phyloP scores from a whole-genome alignment of 257 asterid genomes.

The Primulina eburnea region DNA sequence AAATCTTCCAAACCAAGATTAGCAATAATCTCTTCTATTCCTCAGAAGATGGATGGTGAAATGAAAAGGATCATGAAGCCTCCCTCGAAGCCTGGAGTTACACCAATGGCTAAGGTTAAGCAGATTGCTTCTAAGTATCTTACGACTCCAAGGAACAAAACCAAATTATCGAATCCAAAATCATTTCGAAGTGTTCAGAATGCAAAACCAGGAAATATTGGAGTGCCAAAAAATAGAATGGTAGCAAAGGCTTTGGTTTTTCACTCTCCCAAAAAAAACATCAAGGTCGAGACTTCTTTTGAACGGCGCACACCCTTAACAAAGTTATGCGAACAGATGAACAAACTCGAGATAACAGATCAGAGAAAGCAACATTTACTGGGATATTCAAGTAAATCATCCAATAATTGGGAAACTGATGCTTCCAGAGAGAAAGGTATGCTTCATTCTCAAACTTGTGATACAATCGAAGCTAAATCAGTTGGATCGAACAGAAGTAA shows the following conservation, averaged over 20 bases:
- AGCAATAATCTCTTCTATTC: slow-evolving; percentile 50
- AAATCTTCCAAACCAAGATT: slow-evolving; percentile 66
- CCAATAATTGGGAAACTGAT: slow-evolving; percentile 31
- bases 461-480: slow-evolving; percentile 31
- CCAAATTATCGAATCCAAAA: slow-evolving; percentile 33
- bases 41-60: slow-evolving; percentile 44
- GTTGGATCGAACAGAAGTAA: slow-evolving; percentile 26
- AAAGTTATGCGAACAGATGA: slow-evolving; percentile 61
- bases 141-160: slow-evolving; percentile 81
- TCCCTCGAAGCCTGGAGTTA: slow-evolving; percentile 37
- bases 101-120: slow-evolving; percentile 62
- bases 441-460: slow-evolving; percentile 23
- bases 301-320: slow-evolving; percentile 57
- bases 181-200: slow-evolving; percentile 72
- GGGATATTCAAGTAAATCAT: slow-evolving; percentile 36
- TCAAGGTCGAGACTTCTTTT: slow-evolving; percentile 49
- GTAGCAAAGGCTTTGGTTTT: slow-evolving; percentile 73
- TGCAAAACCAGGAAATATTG: slow-evolving; percentile 41
- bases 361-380: slow-evolving; percentile 44
- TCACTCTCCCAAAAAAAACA: slow-evolving; percentile 61
- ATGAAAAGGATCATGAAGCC: slow-evolving; percentile 37
- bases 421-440: slow-evolving; percentile 30
- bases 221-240: slow-evolving; percentile 37
- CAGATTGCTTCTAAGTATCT: slow-evolving; percentile 89
- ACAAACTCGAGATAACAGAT: slow-evolving; percentile 66